Conservation (phyloP, 441 rosid species). For the Erysimum cheiri region DNA sequence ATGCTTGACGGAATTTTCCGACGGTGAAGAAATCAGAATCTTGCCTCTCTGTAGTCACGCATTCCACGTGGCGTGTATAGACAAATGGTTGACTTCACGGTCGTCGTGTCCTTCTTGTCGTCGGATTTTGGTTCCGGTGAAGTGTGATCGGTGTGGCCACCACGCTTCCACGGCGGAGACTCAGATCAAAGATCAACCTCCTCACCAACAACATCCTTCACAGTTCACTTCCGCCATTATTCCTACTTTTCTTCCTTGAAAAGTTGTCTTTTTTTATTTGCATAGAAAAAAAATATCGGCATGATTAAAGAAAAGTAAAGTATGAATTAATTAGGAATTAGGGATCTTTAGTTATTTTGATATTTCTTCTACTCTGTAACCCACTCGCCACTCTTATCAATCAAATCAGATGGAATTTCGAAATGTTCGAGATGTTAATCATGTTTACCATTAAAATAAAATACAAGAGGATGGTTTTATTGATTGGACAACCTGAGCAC, state of each 20-base stretch:
- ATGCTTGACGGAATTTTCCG: constrained; percentile 61
- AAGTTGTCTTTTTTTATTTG: too few species aligned
- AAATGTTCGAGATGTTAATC: neutral
- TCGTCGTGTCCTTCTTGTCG: constrained; percentile 95
- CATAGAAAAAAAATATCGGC: constrained; percentile 15
- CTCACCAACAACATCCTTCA: constrained; percentile 32
- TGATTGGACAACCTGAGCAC: constrained; percentile 34
- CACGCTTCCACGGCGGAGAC: constrained; percentile 49
- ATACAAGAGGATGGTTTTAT: neutral
- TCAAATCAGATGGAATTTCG: constrained; percentile 18
- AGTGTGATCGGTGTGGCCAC: constrained; percentile 66
- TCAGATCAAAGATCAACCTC: constrained; percentile 34
- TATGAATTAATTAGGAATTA: constrained; percentile 34
- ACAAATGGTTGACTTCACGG: constrained; percentile 79
- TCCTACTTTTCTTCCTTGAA: constrained; percentile 46
- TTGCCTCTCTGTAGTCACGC: constrained; percentile 77
- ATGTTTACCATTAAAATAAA: neutral
- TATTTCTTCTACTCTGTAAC: constrained; percentile 4
- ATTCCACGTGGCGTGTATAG: constrained; percentile 82
- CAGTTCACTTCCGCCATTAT: constrained; percentile 40
- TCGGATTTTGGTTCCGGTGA: constrained; percentile 54
- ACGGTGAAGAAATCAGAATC: constrained; percentile 77
- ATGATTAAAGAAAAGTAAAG: constrained; percentile 29
- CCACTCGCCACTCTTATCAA: constrained; percentile 17
- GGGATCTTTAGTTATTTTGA: constrained; percentile 10